phyloP scores from a whole-genome alignment of 2,329 filamentous ascomycete genomes.

The Clonostachys byssicola region DNA sequence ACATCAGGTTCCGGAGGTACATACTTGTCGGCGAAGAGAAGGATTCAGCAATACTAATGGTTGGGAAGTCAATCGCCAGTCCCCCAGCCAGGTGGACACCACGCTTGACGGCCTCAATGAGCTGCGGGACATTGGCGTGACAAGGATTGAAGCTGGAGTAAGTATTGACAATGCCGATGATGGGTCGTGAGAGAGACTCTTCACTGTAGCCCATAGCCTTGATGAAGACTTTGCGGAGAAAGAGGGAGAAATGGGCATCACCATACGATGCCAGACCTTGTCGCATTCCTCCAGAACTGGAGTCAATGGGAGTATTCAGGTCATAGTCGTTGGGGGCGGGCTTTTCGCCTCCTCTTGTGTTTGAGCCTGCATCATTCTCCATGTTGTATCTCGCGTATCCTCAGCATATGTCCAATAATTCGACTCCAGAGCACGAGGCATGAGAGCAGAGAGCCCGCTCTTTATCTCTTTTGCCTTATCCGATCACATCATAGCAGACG shows the following conservation, averaged over 20 bases:
- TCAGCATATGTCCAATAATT: too few species aligned
- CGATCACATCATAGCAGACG: too few species aligned
- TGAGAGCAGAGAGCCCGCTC: too few species aligned
- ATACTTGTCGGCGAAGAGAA: slow-evolving; percentile 71
- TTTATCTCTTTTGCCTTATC: too few species aligned
- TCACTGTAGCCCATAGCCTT: slow-evolving; percentile 73
- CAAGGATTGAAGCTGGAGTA: slow-evolving; percentile 72
- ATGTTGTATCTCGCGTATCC: too few species aligned
- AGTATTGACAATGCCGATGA: slow-evolving; percentile 73
- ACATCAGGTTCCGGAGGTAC: slow-evolving; percentile 72
- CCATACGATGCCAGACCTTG: slow-evolving; percentile 66
- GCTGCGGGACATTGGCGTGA: slow-evolving; percentile 67
- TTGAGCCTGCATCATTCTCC: too few species aligned
- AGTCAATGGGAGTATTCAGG: slow-evolving; percentile 47
- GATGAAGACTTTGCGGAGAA: slow-evolving; percentile 73
- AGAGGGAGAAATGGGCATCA: slow-evolving; percentile 71
- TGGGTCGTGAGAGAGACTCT: slow-evolving; percentile 64
- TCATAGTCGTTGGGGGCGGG: slow-evolving; percentile 49
- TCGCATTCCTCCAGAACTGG: slow-evolving; percentile 46
- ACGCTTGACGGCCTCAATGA: slow-evolving; percentile 66
- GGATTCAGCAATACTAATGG: slow-evolving; percentile 66
- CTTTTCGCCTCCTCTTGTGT: background rate
- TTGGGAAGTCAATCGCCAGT: slow-evolving; percentile 68
- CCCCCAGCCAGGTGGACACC: slow-evolving; percentile 65
- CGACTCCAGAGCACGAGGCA: too few species aligned